phyloP scores from a whole-genome alignment of 2,329 filamentous ascomycete species.

The Cryphonectria radicalis region DNA sequence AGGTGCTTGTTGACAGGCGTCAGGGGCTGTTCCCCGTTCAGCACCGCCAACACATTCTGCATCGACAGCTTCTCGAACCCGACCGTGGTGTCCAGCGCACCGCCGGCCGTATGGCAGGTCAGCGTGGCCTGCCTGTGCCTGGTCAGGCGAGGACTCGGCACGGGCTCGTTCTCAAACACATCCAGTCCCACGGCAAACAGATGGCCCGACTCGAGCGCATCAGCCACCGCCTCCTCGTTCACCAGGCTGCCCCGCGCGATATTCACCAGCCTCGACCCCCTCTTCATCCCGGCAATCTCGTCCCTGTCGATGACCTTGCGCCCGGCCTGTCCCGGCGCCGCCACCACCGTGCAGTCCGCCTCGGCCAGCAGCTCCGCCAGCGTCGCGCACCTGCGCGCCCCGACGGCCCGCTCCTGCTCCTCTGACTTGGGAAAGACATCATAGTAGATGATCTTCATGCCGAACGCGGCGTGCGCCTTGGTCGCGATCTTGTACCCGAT shows the following conservation, averaged over 20 bases:
- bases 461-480: constrained; percentile 57
- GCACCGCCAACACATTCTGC: constrained; percentile 55
- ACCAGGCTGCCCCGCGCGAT: constrained; percentile 59
- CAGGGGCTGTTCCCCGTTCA: constrained; percentile 47
- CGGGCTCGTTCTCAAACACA: constrained; percentile 57
- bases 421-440: constrained; percentile 48
- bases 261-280: constrained; percentile 56
- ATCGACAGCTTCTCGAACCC: constrained; percentile 60
- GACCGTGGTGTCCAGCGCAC: constrained; percentile 56
- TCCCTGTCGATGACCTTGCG: constrained; percentile 45
- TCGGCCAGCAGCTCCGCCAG: constrained; percentile 51
- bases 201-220: constrained; percentile 50
- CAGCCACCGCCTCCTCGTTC: constrained; percentile 53
- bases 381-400: constrained; percentile 45
- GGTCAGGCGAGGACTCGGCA: constrained; percentile 44
- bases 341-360: constrained; percentile 56
- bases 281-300: constrained; percentile 54
- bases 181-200: constrained; percentile 53
- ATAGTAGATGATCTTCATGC: constrained; percentile 61
- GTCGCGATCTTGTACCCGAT: constrained; percentile 58
- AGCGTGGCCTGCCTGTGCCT: constrained; percentile 44
- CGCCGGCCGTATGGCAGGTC: constrained; percentile 59
- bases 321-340: constrained; percentile 51
- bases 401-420: constrained; percentile 47
- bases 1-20: constrained; percentile 59